Base-by-base conservation (phyloP, 331 rosid genomes). In the Quercus phellos region DNA sequence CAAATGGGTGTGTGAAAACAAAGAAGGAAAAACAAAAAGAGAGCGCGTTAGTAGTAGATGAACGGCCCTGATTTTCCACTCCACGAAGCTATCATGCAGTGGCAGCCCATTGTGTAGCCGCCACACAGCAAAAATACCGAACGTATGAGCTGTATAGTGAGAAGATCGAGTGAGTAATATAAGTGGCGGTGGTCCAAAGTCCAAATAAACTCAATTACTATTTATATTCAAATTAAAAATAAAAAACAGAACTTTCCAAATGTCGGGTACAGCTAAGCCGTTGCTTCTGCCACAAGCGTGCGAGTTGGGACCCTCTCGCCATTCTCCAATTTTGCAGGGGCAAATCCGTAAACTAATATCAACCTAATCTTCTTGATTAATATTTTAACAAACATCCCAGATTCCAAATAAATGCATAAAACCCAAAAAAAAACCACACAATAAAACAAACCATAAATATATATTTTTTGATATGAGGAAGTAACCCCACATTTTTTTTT, bases 231-330 rank as follows among this genome's bases (percentile, higher is more conserved):
- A 11, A 29, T 69, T 21, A 24, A 51, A 58, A 61, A 64, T 72
- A 32, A 26, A 68, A 70, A 70, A 82, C 61, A 34, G 51, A 70
- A 53, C 71, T 82, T 82, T 82, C 77, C 75, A 30, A 83, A 27
- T 53, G 87, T 82, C 79, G 91, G 71, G 55, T 87, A 84, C 92
- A 86, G 92, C 91, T 86, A 89, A 86, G 74, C 77, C 24, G 72
- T 83, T 83, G 86, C 90, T 78, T 88, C 94, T 71, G 74, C 83
- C 89, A 76, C 94, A 89, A 84, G 84, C 81, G 77, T 79, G 68
- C 17, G 21, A 46, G 16, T 46, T 46, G 16, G 70, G 21, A 67
- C 69, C 46, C 54, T 1, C 13, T 51, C 74, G 81, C 60, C 59
- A 75, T 77, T 84, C 85, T 27, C 4, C 51, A 22, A 12, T 34